Evolutionary conservation across 129 eudicot genomes (phyloP).

Genomic region (Ambrosia artemisiifolia): DNA sequence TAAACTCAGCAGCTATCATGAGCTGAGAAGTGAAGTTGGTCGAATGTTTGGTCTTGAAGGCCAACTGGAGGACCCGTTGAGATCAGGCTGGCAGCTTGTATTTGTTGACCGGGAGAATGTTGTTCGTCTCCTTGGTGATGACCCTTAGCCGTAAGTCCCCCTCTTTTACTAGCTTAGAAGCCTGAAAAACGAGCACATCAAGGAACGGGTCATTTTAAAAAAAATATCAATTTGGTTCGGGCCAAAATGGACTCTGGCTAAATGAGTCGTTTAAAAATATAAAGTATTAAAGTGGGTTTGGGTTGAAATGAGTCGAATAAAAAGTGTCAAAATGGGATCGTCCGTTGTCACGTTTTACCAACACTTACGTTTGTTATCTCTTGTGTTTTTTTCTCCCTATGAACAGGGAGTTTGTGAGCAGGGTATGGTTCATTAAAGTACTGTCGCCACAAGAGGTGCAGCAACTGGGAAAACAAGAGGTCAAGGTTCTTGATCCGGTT

Average conservation of each 20-base stretch:
- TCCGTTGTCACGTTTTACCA: too few relatives aligned
- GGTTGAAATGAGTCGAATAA: too few relatives aligned
- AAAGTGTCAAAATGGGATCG: too few relatives aligned
- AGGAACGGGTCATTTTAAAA: too few relatives aligned
- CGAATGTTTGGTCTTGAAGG: conserved; percentile 93
- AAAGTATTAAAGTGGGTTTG: too few relatives aligned
- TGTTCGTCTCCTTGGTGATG: conserved; percentile 88
- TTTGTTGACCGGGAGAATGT: conserved; percentile 85
- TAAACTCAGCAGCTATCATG: conserved; percentile 81
- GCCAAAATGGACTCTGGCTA: too few relatives aligned
- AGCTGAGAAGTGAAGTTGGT: conserved; percentile 82
- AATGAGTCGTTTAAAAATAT: too few relatives aligned
- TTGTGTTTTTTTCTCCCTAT: neutral
- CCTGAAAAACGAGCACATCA: conserved; percentile 87
- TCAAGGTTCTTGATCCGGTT: conserved; percentile 56
- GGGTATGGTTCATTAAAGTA: conserved; percentile 79
- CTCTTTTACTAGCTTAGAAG: conserved; percentile 72
- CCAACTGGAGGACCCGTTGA: conserved; percentile 83
- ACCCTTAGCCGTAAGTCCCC: conserved; percentile 87
- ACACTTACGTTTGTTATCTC: neutral
- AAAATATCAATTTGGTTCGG: too few relatives aligned
- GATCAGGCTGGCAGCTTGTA: conserved; percentile 99
- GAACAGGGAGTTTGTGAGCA: conserved; percentile 84
- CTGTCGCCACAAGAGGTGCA: conserved; percentile 89
- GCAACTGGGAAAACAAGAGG: conserved; percentile 81